These are phyloP conservation scores for Lactarius hengduanensis DNA, from an alignment of 768 basidiomycete genomes.

Conservation along the genomic window DNA sequence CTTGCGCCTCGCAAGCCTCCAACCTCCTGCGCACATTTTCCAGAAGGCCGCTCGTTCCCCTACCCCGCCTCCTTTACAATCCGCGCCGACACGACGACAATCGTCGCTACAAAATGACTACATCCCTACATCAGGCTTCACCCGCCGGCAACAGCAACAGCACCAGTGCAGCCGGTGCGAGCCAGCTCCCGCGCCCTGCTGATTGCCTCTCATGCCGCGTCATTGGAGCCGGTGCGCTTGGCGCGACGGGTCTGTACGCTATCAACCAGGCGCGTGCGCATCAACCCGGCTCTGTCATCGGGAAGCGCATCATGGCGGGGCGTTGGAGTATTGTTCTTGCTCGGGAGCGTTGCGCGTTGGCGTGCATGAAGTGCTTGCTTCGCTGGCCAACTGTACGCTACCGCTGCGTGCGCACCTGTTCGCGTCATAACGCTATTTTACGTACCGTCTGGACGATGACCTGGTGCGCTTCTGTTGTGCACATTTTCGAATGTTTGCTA, in stretches of 20 bases:
- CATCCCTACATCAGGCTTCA: neutral
- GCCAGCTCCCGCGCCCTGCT: neutral
- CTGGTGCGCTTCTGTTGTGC: neutral
- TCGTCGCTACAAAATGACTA: neutral
- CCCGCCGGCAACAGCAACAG: neutral
- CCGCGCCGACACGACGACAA: neutral
- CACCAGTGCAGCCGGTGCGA: neutral
- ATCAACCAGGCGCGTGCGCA: slow-evolving; percentile 59
- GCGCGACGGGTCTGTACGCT: slow-evolving; percentile 64
- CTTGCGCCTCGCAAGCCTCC: neutral
- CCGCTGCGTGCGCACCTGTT: neutral
- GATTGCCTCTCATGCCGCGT: slow-evolving; percentile 73
- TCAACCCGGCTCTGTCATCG: slow-evolving; percentile 58
- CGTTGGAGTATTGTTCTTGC: slow-evolving; percentile 45
- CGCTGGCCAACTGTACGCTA: neutral
- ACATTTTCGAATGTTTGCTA: neutral
- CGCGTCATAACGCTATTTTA: neutral
- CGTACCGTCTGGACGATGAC: neutral
- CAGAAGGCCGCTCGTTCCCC: neutral
- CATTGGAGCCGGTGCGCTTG: slow-evolving; percentile 63
- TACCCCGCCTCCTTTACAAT: neutral
- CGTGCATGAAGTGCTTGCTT: slow-evolving; percentile 7
- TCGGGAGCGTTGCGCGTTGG: slow-evolving; percentile 27
- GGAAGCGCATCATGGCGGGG: slow-evolving; percentile 63
- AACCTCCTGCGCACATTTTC: neutral